Conservation (phyloP, 1,284 basidiomycete species). For the Porogramme epimiltina region DNA sequence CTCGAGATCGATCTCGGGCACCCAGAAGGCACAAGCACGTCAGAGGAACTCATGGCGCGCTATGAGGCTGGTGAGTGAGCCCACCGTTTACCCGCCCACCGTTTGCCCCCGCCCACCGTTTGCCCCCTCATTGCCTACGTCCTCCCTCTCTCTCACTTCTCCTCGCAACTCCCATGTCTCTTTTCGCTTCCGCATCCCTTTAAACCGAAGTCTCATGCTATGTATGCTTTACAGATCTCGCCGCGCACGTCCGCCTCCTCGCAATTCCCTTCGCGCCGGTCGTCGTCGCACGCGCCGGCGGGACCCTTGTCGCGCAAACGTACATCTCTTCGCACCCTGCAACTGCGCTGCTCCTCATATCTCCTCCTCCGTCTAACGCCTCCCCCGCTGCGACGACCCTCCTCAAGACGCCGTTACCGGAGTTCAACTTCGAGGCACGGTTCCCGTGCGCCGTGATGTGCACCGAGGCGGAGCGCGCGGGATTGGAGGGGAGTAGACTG, state of each 20-base stretch:
- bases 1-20: constrained; percentile 53
- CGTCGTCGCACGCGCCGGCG: constrained; percentile 52
- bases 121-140: background rate
- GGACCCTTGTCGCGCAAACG: constrained; percentile 61
- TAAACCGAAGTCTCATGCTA: background rate
- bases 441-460: constrained; percentile 64
- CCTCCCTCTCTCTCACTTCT: background rate
- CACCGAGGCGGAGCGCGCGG: constrained; percentile 16
- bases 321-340: constrained; percentile 70
- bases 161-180: no score
- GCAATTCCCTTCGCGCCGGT: constrained; percentile 66
- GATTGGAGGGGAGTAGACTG: constrained; percentile 17
- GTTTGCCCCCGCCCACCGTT: background rate
- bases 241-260: constrained; percentile 42
- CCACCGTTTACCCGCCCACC: no score
- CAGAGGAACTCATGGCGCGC: constrained; percentile 31
- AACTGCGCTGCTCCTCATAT: constrained; percentile 58
- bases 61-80: constrained; percentile 21
- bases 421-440: constrained; percentile 63
- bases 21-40: constrained; percentile 25
- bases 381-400: constrained; percentile 26
- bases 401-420: constrained; percentile 44
- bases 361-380: constrained; percentile 51
- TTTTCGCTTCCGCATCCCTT: no score
- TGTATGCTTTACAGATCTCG: constrained; percentile 36